phyloP scores from a whole-genome alignment of 2,329 filamentous ascomycete genomes.

The Escovopsis sp. region DNA sequence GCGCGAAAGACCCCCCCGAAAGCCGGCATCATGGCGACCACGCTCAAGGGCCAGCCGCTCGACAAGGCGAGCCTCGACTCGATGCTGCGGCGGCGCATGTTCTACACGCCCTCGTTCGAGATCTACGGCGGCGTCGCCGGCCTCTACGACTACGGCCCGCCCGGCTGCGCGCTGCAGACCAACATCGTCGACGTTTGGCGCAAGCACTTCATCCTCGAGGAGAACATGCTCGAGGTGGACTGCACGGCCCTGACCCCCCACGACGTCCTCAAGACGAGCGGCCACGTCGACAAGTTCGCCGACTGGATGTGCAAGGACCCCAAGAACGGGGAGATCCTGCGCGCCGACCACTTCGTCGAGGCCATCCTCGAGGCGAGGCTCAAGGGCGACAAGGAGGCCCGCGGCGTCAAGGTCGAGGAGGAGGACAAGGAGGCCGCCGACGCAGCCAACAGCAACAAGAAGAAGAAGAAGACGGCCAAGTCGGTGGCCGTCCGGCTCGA shows the following conservation, averaged over 20 bases:
- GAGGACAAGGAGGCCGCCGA: conserved; percentile 21
- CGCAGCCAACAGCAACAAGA: conserved; percentile 54
- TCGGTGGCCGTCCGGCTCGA: conserved; percentile 71
- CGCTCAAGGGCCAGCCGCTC: conserved; percentile 78
- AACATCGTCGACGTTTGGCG: conserved; percentile 83
- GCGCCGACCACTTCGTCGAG: conserved; percentile 93
- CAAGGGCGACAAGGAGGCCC: conserved; percentile 84
- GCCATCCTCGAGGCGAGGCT: conserved; percentile 77
- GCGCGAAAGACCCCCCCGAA: conserved; percentile 11
- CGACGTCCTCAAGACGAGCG: conserved; percentile 86
- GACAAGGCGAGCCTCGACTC: conserved; percentile 71
- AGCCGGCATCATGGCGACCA: conserved; percentile 43
- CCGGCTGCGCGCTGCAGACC: conserved; percentile 71
- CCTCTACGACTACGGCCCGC: conserved; percentile 87
- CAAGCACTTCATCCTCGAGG: conserved; percentile 83
- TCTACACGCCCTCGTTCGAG: conserved; percentile 92
- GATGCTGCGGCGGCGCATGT: conserved; percentile 74
- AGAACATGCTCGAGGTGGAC: conserved; percentile 92
- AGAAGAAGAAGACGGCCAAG: conserved; percentile 86
- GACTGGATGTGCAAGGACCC: conserved; percentile 99
- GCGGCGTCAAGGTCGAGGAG: conserved; percentile 65
- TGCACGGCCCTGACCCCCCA: conserved; percentile 88
- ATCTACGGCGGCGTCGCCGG: conserved; percentile 83
- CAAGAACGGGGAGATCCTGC: conserved; percentile 91
- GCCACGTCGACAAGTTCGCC: conserved; percentile 94